These are phyloP conservation scores for Bothia castanella DNA, from an alignment of 1,284 basidiomycete genomes.

Conservation along the genomic window DNA sequence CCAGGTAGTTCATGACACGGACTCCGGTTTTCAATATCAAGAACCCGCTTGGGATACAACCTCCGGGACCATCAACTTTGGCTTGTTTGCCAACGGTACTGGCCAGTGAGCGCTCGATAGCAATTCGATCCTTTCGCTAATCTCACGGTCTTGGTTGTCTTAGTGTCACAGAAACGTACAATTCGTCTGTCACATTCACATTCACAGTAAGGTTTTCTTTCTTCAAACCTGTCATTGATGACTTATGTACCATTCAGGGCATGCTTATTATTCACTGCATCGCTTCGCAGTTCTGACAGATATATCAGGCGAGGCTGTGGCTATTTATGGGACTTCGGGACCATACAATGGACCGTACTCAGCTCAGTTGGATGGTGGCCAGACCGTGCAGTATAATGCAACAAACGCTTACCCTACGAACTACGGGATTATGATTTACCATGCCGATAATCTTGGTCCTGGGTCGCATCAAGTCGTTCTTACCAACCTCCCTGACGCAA, in stretches of 20 bases:
- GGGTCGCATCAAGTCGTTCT: slow-evolving; percentile 28
- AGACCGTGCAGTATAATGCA: slow-evolving; percentile 24
- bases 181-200: slow-evolving; percentile 28
- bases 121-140: background rate
- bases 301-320: slow-evolving; percentile 26
- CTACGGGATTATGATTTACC: slow-evolving; percentile 27
- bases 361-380: slow-evolving; percentile 24
- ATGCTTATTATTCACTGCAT: slow-evolving; percentile 1
- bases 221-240: background rate
- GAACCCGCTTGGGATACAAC: slow-evolving; percentile 23
- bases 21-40: slow-evolving; percentile 31
- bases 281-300: slow-evolving; percentile 1
- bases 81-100: slow-evolving; percentile 27
- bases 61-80: slow-evolving; percentile 19
- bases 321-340: slow-evolving; percentile 28
- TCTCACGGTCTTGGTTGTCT: background rate
- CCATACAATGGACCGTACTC: slow-evolving; percentile 30
- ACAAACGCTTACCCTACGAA: slow-evolving; percentile 20
- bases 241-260: slow-evolving; percentile 23
- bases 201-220: slow-evolving; percentile 27
- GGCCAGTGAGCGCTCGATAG: slow-evolving; percentile 32
- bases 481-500: slow-evolving; percentile 25
- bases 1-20: slow-evolving; percentile 27
- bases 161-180: slow-evolving; percentile 27
- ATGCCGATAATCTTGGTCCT: slow-evolving; percentile 34